These are phyloP conservation scores for Monsonia emarginata DNA, from an alignment of 441 rosid genomes.

Conservation along the genomic window DNA sequence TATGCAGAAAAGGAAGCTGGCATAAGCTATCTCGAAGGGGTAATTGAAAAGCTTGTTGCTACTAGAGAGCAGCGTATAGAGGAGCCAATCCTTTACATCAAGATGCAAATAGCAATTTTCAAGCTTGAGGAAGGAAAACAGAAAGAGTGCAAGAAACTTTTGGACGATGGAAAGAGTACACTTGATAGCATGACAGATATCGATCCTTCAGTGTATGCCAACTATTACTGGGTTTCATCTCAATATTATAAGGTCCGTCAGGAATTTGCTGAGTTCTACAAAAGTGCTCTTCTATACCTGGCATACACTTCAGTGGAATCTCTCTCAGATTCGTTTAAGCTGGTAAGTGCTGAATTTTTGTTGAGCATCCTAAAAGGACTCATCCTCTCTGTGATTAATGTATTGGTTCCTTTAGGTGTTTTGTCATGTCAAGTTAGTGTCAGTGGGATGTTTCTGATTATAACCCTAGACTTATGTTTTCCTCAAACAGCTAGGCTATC, in stretches of 20 bases:
- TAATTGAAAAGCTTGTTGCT: constrained; percentile 71
- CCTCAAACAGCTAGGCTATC: not conserved
- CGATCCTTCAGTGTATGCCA: constrained; percentile 94
- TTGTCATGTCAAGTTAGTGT: not conserved
- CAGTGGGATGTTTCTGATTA: not conserved
- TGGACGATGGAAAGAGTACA: constrained; percentile 77
- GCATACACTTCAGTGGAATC: constrained; percentile 92
- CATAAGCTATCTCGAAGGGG: constrained; percentile 58
- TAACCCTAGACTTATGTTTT: not conserved
- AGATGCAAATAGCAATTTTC: constrained; percentile 74
- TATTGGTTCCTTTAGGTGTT: not conserved
- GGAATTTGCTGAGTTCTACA: constrained; percentile 88
- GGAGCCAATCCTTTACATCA: constrained; percentile 77
- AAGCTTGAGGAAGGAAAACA: constrained; percentile 79
- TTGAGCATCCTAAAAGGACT: not conserved
- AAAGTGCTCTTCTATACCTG: constrained; percentile 80
- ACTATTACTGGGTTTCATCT: constrained; percentile 82
- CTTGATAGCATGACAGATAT: constrained; percentile 93
- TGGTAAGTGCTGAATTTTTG: constrained; percentile 35
- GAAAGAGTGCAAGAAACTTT: constrained; percentile 74
- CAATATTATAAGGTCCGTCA: constrained; percentile 65
- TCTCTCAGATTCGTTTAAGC: constrained; percentile 80
- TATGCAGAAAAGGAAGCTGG: constrained; percentile 85
- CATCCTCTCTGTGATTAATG: not conserved
- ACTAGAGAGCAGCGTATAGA: constrained; percentile 64